A percentile compares a stretch with the other conserved stretches of the same genome.
Evolutionary conservation across 2,329 filamentous ascomycete genomes (phyloP).

Genomic region (Epichloe sp.): DNA sequence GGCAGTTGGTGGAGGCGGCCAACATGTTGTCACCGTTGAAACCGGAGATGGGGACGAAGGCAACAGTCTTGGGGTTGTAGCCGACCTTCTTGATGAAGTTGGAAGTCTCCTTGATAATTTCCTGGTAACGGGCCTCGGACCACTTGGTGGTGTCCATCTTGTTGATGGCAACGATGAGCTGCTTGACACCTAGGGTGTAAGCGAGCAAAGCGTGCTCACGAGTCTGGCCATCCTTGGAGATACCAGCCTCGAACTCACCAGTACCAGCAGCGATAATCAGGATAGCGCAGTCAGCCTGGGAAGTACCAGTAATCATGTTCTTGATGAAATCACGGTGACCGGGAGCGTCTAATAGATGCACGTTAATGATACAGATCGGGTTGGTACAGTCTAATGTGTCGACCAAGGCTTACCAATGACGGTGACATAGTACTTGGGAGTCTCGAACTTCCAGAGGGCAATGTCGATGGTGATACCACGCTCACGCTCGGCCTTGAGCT

Average conservation of each 20-base stretch:
- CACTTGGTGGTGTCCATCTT: slow-evolving; percentile 99
- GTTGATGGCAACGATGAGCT: slow-evolving; percentile 99
- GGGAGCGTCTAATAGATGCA: slow-evolving; percentile 57
- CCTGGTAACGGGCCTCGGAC: slow-evolving; percentile 89
- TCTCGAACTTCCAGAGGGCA: slow-evolving; percentile 99
- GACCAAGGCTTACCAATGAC: slow-evolving; percentile 61
- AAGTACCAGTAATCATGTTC: slow-evolving; percentile 99
- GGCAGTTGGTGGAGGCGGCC: slow-evolving; percentile 74
- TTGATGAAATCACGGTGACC: slow-evolving; percentile 99
- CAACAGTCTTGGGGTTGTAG: slow-evolving; percentile 98
- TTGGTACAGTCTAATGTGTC: too few species aligned
- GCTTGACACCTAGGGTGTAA: slow-evolving; percentile 99
- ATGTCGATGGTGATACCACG: slow-evolving; percentile 99
- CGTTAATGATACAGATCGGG: not conserved
- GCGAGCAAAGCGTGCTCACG: slow-evolving; percentile 99
- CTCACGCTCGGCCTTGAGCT: slow-evolving; percentile 97
- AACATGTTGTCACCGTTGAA: slow-evolving; percentile 99
- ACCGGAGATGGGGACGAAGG: slow-evolving; percentile 99
- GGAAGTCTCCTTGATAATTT: slow-evolving; percentile 99
- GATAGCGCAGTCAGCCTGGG: slow-evolving; percentile 98
- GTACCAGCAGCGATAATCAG: slow-evolving; percentile 99
- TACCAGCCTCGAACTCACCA: slow-evolving; percentile 99
- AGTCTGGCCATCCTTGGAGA: slow-evolving; percentile 99
- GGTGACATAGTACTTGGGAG: slow-evolving; percentile 92
- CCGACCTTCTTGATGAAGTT: slow-evolving; percentile 99